These are phyloP conservation scores for Phyllosticta citrichinensis DNA, from an alignment of 2,329 filamentous ascomycete species.

Conservation along the genomic window DNA sequence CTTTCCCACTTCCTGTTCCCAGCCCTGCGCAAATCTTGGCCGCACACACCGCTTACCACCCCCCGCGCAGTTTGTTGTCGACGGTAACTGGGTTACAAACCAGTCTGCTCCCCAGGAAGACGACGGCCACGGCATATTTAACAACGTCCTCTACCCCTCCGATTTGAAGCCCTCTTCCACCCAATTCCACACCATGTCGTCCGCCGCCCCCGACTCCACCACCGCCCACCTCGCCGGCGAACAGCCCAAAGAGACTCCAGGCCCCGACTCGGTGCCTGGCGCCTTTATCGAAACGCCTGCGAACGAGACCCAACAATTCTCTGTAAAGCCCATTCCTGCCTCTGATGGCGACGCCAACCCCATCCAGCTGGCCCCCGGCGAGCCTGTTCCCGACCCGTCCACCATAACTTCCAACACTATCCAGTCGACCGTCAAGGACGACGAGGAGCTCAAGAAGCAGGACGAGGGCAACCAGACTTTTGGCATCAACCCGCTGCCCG, in stretches of 20 bases:
- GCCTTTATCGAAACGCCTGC: slow-evolving; percentile 64
- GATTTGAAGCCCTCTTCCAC: slow-evolving; percentile 49
- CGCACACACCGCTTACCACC: slow-evolving; percentile 11
- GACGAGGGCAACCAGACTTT: slow-evolving; percentile 38
- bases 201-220: slow-evolving; percentile 31
- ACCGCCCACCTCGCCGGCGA: slow-evolving; percentile 20
- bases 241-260: slow-evolving; percentile 43
- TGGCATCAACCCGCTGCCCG: slow-evolving; percentile 49
- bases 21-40: slow-evolving; percentile 4
- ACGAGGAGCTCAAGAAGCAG: slow-evolving; percentile 20
- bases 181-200: slow-evolving; percentile 49
- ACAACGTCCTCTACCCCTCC: slow-evolving; percentile 78
- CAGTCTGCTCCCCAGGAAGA: slow-evolving; percentile 69
- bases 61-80: slow-evolving; percentile 71
- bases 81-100: slow-evolving; percentile 83
- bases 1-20: slow-evolving; percentile 6
- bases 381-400: slow-evolving; percentile 62
- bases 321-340: slow-evolving; percentile 50
- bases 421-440: slow-evolving; percentile 42
- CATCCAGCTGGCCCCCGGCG: slow-evolving; percentile 65
- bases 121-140: slow-evolving; percentile 75
- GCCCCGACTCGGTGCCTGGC: slow-evolving; percentile 44
- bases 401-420: slow-evolving; percentile 61
- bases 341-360: slow-evolving; percentile 60
- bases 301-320: slow-evolving; percentile 39